Evolutionary conservation across 352 stramenopile genomes (phyloP).

Genomic region (Phytophthora cryptogea): DNA sequence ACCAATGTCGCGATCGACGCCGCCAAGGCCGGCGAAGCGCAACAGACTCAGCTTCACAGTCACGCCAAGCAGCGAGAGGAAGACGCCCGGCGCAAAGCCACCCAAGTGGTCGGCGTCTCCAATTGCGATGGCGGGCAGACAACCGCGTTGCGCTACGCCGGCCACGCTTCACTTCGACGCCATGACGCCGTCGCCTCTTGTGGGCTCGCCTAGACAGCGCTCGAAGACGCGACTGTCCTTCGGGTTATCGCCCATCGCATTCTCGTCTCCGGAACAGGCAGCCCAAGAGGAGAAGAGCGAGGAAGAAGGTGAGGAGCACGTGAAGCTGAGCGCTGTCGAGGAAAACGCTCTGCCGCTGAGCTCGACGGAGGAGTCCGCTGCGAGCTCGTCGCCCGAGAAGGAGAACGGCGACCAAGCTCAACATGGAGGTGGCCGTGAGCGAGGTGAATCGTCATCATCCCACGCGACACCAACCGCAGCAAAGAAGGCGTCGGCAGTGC

Average conservation of each 20-base stretch:
- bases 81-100: slow-evolving; percentile 17
- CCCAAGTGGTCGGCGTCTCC: slow-evolving; percentile 40
- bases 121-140: slow-evolving; percentile 14
- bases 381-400: slow-evolving; percentile 11
- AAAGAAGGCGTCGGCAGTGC: slow-evolving; percentile 4
- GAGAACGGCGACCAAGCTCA: slow-evolving; percentile 24
- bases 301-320: slow-evolving; percentile 5
- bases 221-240: slow-evolving; percentile 37
- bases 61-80: slow-evolving; percentile 14
- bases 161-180: slow-evolving; percentile 17
- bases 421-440: slow-evolving; percentile 7
- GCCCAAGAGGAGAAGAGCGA: slow-evolving; percentile 13
- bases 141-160: slow-evolving; percentile 15
- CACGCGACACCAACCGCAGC: slow-evolving; percentile 6
- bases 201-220: slow-evolving; percentile 10
- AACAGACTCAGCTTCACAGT: slow-evolving; percentile 4
- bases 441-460: slow-evolving; percentile 23
- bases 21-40: slow-evolving; percentile 19
- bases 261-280: slow-evolving; percentile 16
- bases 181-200: slow-evolving; percentile 23
- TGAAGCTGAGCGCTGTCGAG: background rate
- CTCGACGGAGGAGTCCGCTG: slow-evolving; percentile 10
- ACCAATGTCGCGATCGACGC: slow-evolving; percentile 20
- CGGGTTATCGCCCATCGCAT: slow-evolving; percentile 56
- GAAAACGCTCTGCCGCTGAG: slow-evolving; percentile 14